Conservation (phyloP, 768 basidiomycete genomes). For the Leucocoprinus birnbaumii region DNA sequence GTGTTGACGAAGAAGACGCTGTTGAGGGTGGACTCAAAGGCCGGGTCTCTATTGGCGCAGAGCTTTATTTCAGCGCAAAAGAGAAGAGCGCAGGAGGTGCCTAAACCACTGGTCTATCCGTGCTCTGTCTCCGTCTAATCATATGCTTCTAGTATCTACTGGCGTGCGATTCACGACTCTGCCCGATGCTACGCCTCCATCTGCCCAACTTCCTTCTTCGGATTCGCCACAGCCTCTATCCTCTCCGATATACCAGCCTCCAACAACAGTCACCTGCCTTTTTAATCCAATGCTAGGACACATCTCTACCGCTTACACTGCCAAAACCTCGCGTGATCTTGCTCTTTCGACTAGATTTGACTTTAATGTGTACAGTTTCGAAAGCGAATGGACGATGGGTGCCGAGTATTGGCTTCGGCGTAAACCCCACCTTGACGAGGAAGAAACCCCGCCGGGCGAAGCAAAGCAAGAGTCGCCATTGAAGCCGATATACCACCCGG, state of each 20-base stretch:
- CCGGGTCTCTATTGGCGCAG: constrained; percentile 88
- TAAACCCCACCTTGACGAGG: constrained; percentile 22
- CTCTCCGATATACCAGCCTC: constrained; percentile 63
- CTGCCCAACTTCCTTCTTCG: constrained; percentile 47
- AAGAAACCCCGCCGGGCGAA: constrained; percentile 5
- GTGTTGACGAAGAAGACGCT: constrained; percentile 94
- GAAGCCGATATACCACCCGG: constrained; percentile 10
- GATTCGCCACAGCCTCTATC: constrained; percentile 32
- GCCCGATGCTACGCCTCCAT: constrained; percentile 72
- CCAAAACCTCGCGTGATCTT: constrained; percentile 81
- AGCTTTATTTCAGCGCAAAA: constrained; percentile 90
- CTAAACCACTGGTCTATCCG: constrained; percentile 20
- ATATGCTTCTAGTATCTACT: constrained; percentile 65
- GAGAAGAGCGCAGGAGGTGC: constrained; percentile 90
- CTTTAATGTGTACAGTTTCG: constrained; percentile 96
- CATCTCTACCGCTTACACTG: constrained; percentile 87
- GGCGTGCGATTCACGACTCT: constrained; percentile 93
- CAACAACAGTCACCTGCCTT: constrained; percentile 90
- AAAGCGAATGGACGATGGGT: constrained; percentile 94
- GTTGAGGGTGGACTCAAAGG: constrained; percentile 90
- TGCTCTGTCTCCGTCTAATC: neutral
- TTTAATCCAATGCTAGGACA: constrained; percentile 98
- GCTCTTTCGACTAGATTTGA: constrained; percentile 89
- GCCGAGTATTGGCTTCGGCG: constrained; percentile 94
- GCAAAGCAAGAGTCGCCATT: constrained; percentile 1